A percentile compares a stretch with the other conserved stretches of the same genome.
phyloP scores from a whole-genome alignment of 2,329 filamentous ascomycete species.

The Talaromyces sp. region DNA sequence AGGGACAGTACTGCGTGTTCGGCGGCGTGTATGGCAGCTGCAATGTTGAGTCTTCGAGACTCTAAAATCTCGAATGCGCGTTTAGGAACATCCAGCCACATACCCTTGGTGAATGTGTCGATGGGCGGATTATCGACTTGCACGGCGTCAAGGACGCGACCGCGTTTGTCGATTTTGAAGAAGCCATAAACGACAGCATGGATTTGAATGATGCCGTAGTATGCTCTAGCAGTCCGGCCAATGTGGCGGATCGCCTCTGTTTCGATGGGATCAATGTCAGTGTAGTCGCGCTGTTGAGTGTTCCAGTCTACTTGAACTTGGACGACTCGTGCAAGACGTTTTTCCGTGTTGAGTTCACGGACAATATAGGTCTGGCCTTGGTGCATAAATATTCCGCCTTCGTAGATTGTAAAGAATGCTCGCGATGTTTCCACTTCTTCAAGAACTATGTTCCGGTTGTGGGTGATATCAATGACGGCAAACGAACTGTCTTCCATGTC shows the following conservation, averaged over 20 bases:
- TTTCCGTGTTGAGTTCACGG: slow-evolving; percentile 78
- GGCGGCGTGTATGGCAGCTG: slow-evolving; percentile 87
- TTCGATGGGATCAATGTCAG: slow-evolving; percentile 88
- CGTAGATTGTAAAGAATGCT: slow-evolving; percentile 94
- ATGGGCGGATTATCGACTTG: slow-evolving; percentile 92
- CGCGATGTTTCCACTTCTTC: slow-evolving; percentile 95
- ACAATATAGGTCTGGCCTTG: slow-evolving; percentile 93
- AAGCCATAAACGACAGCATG: slow-evolving; percentile 89
- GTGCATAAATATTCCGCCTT: slow-evolving; percentile 94
- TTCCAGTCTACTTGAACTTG: slow-evolving; percentile 92
- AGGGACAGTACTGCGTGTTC: slow-evolving; percentile 86
- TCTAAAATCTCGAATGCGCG: slow-evolving; percentile 74
- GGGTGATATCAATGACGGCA: slow-evolving; percentile 80
- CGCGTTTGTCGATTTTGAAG: slow-evolving; percentile 89
- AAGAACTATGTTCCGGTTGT: slow-evolving; percentile 76
- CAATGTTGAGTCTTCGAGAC: slow-evolving; percentile 69
- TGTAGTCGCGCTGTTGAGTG: slow-evolving; percentile 87
- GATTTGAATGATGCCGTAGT: slow-evolving; percentile 82
- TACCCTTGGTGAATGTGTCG: slow-evolving; percentile 76
- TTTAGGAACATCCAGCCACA: slow-evolving; percentile 92
- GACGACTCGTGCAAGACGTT: slow-evolving; percentile 80
- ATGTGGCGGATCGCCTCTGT: slow-evolving; percentile 82
- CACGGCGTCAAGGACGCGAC: slow-evolving; percentile 84
- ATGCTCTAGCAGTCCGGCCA: slow-evolving; percentile 62
- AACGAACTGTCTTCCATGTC: slow-evolving; percentile 91